A percentile compares a stretch with the other conserved stretches of the same genome.
These are phyloP conservation scores for Aspergillus neoniger DNA, from an alignment of 2,329 filamentous ascomycete genomes.

Conservation along the genomic window DNA sequence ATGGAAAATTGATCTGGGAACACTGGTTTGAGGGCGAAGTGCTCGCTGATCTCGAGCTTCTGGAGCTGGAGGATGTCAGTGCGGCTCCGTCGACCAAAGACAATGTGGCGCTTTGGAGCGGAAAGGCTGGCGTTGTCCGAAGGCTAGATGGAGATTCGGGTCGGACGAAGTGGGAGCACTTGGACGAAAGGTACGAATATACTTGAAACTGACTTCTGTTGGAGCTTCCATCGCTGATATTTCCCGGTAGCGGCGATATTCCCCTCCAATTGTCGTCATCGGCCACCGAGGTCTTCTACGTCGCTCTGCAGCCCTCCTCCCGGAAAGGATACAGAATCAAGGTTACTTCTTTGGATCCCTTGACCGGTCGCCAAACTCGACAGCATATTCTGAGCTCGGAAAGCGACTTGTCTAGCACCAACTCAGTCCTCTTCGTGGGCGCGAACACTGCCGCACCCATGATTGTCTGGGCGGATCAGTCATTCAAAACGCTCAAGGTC, in stretches of 20 bases:
- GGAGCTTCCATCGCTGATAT: conserved; percentile 21
- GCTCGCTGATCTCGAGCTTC: conserved; percentile 64
- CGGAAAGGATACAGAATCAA: conserved; percentile 74
- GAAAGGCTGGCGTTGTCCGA: conserved; percentile 61
- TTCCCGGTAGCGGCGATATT: conserved; percentile 58
- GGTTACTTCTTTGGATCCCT: conserved; percentile 70
- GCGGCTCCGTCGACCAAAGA: conserved; percentile 55
- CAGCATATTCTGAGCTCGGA: conserved; percentile 74
- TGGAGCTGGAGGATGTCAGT: conserved; percentile 65
- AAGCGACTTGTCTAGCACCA: conserved; percentile 60
- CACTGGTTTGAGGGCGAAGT: conserved; percentile 56
- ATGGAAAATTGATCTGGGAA: conserved; percentile 78
- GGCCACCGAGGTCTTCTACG: conserved; percentile 69
- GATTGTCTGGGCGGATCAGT: conserved; percentile 49
- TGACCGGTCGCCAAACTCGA: conserved; percentile 70
- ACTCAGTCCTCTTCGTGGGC: conserved; percentile 44
- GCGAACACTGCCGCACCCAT: conserved; percentile 45
- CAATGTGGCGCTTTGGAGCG: conserved; percentile 67
- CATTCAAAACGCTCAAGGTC: conserved; percentile 46
- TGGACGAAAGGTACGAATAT: conserved; percentile 56
- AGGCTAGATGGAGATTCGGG: conserved; percentile 74
- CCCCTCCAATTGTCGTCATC: conserved; percentile 76
- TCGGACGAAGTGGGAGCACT: conserved; percentile 74
- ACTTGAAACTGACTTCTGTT: neutral
- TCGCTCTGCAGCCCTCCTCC: conserved; percentile 68